These are phyloP conservation scores for Solanum etuberosum DNA, from an alignment of 257 asterid species.

Conservation along the genomic window DNA sequence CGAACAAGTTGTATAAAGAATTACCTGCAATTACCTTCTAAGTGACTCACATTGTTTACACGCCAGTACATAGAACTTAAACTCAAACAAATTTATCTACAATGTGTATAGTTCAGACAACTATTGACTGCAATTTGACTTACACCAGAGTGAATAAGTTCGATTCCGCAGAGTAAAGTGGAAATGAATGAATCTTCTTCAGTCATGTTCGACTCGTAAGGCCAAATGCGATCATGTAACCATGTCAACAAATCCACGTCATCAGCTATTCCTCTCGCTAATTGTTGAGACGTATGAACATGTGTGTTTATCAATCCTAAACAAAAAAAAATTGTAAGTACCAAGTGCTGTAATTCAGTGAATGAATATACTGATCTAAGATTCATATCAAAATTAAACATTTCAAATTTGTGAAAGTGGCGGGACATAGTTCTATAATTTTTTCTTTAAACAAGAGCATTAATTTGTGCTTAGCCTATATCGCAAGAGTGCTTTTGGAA, in stretches of 20 bases:
- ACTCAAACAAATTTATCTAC: not conserved
- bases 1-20: no score
- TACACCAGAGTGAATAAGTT: conserved; percentile 81
- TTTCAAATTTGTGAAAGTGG: no score
- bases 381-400: no score
- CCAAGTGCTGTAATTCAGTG: no score
- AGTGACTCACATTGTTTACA: not conserved
- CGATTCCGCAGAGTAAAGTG: conserved; percentile 70
- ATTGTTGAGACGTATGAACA: conserved; percentile 77
- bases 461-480: no score
- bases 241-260: conserved; percentile 74
- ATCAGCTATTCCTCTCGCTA: conserved; percentile 73
- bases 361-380: no score
- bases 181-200: conserved; percentile 65
- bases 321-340: no score
- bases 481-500: no score
- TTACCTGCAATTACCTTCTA: not conserved
- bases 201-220: conserved; percentile 67
- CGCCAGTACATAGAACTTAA: not conserved
- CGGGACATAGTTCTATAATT: no score
- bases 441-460: no score
- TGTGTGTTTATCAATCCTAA: conserved; percentile 65
- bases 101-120: not conserved
- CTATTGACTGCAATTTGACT: not conserved
- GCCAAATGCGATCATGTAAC: conserved; percentile 79